Conservation (phyloP, 495 filamentous ascomycete species). For the Penicillium coffeae region DNA sequence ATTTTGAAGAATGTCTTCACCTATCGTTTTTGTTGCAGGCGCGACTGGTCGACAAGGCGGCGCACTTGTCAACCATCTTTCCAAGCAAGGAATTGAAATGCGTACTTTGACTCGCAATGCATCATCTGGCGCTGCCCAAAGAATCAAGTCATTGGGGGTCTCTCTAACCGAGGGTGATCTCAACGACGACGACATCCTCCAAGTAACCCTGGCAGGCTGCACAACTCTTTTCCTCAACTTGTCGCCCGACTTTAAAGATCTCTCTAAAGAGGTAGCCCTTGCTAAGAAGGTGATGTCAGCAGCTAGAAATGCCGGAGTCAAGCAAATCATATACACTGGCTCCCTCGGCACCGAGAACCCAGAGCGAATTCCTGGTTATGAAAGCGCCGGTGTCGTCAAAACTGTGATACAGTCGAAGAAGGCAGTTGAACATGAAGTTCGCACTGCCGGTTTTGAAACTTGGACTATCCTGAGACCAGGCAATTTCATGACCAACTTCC, state of each 20-base stretch:
- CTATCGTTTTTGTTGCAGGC: conserved; percentile 33
- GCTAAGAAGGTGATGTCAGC: conserved; percentile 36
- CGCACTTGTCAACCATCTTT: neutral
- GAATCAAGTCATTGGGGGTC: conserved; percentile 36
- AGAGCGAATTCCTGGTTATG: conserved; percentile 21
- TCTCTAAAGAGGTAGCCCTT: conserved; percentile 28
- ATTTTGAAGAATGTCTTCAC: conserved; percentile 1
- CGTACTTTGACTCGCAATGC: conserved; percentile 39
- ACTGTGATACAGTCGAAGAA: conserved; percentile 32
- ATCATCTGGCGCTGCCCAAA: conserved; percentile 27
- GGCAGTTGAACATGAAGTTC: conserved; percentile 31
- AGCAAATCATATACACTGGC: conserved; percentile 41
- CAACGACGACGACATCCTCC: conserved; percentile 35
- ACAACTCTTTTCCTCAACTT: conserved; percentile 47
- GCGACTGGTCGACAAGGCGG: conserved; percentile 8
- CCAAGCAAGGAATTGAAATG: conserved; percentile 26
- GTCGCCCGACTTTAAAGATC: conserved; percentile 22
- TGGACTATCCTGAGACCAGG: conserved; percentile 45
- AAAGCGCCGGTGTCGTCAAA: conserved; percentile 18
- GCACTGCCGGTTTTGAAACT: conserved; percentile 25
- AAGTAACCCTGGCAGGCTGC: conserved; percentile 35
- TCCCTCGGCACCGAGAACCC: conserved; percentile 21
- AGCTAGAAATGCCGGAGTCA: conserved; percentile 38
- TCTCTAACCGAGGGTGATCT: conserved; percentile 37
- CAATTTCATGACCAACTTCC: conserved; percentile 50